phyloP scores from a whole-genome alignment of 805 yeast species.

The Myxozyma vanderwaltii region DNA sequence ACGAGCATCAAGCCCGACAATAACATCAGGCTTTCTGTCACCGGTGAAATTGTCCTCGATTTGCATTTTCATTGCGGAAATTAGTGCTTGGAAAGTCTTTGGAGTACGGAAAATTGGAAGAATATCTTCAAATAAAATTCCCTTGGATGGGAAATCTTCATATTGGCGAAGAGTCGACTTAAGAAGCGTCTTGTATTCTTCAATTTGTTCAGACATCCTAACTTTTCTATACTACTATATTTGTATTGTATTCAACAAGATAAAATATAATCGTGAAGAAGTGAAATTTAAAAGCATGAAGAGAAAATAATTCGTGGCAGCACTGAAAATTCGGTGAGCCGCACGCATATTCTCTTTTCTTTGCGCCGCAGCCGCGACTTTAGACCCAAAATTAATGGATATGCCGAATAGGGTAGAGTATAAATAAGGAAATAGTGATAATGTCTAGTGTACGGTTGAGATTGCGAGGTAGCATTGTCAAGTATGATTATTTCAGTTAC shows the following conservation, averaged over 20 bases:
- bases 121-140: slow-evolving; percentile 93
- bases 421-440: too few species aligned
- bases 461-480: too few species aligned
- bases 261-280: neutral
- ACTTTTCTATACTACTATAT: too few species aligned
- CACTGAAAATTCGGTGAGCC: too few species aligned
- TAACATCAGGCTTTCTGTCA: slow-evolving; percentile 71
- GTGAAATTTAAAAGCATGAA: neutral
- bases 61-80: slow-evolving; percentile 78
- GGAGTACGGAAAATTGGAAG: slow-evolving; percentile 91
- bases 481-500: too few species aligned
- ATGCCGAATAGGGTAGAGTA: too few species aligned
- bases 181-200: slow-evolving; percentile 25
- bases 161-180: slow-evolving; percentile 55
- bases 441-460: too few species aligned
- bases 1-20: slow-evolving; percentile 94
- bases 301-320: neutral
- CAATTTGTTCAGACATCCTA: slow-evolving; percentile 10
- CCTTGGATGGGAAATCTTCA: slow-evolving; percentile 93
- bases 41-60: slow-evolving; percentile 55
- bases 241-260: too few species aligned
- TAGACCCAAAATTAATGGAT: too few species aligned
- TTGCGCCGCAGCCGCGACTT: too few species aligned
- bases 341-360: too few species aligned
- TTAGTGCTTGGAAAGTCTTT: slow-evolving; percentile 71